Evolutionary conservation across 495 filamentous ascomycete genomes (phyloP), one percentile per base, ranked within the genome.

Genomic region (Aspergillus cavernicola): DNA sequence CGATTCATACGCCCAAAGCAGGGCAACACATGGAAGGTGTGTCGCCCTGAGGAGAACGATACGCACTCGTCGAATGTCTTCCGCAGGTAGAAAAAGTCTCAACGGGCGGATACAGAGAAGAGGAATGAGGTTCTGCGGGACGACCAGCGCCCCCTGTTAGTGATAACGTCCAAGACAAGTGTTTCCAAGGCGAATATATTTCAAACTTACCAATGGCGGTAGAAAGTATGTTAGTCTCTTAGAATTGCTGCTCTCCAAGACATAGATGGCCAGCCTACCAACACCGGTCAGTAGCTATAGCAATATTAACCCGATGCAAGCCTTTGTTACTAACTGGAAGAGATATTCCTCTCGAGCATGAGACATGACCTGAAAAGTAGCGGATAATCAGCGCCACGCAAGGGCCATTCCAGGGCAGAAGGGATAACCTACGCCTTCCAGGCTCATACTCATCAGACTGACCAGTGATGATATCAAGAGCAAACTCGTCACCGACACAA

Each of bases 401-500:
- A 58, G 39, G 61, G 43, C 57, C 42, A 16, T 36, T 28, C 46
- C 16, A 32, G 46, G 26, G 6, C 32, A 50, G 38, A 42, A 41
- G 31, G 24, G 22, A 24, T 33, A n/a, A 74, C 85, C 74, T 65
- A 97, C 90, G 65, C 88, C 89, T 35, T 85, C 88, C 59, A 96
- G 83, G 63, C 84, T 90, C 75, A 95, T 92, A 59, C 88, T 92
- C 57, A 97, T 82, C 69, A 97, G 83, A 77, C 88, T 90, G 50
- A 96, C 93, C 52, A 96, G 75, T 13, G 88, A 92, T 33, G 92
- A 93, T 58, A 95, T 85, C n/a, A 97, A 77, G 12, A 96, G 78
- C 50, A 96, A 90, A 57, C 92, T 95, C 55, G 88, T 95, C 66
- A 97, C 77, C 28, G 80, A 87, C 26, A 96, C 81, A 63, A 96